Evolutionary conservation across 345 rosid species (phyloP).

Genomic region (Toxicodendron radicans): DNA sequence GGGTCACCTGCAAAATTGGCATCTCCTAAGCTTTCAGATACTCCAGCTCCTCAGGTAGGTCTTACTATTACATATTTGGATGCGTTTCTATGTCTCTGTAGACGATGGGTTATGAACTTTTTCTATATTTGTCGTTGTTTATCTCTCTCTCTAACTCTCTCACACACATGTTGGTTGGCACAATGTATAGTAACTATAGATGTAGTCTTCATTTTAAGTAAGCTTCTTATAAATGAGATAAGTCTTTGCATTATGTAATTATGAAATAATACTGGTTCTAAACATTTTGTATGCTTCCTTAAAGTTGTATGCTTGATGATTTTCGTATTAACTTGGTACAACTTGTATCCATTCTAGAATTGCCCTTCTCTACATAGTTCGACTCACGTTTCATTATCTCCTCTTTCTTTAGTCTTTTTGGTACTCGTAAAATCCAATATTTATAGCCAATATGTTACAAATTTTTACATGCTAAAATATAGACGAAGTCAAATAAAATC

Average conservation of each 20-base stretch:
- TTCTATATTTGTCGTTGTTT: not conserved
- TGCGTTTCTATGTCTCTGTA: not conserved
- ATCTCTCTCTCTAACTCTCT: not conserved
- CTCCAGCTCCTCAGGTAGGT: constrained; percentile 55
- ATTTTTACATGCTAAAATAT: too few species aligned
- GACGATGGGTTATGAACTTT: not conserved
- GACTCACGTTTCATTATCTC: too few species aligned
- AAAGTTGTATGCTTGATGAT: not conserved
- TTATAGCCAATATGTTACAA: not conserved
- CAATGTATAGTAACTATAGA: not conserved
- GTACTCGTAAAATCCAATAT: not conserved
- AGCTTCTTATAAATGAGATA: not conserved
- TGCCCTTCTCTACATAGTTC: not conserved
- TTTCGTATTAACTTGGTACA: not conserved
- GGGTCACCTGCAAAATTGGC: constrained; percentile 49
- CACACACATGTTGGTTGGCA: too few species aligned
- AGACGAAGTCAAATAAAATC: too few species aligned
- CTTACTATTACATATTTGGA: not conserved
- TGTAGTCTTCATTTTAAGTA: not conserved
- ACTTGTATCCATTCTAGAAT: not conserved
- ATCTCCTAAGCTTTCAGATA: constrained; percentile 40
- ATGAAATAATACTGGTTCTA: not conserved
- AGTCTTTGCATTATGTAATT: not conserved
- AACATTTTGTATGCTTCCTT: not conserved
- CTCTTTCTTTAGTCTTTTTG: too few species aligned